phyloP scores from a whole-genome alignment of 2,329 filamentous ascomycete genomes.

The Dactylonectria estremocensis region DNA sequence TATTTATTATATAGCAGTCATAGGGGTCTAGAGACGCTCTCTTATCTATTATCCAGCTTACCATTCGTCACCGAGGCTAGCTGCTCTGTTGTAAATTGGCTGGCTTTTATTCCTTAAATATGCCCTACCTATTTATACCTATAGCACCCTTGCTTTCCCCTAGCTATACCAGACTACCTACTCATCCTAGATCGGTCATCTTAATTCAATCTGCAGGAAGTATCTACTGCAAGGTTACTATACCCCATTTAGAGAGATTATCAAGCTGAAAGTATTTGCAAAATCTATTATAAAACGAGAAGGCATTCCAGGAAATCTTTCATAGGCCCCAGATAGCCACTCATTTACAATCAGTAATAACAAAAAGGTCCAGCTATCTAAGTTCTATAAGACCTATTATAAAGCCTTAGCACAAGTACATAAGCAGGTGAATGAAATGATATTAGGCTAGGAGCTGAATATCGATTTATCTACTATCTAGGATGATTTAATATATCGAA shows the following conservation, averaged over 20 bases:
- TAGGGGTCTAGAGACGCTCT: neutral
- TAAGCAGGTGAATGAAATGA: conserved; percentile 1
- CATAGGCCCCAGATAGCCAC: conserved; percentile 8
- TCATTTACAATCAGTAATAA: neutral
- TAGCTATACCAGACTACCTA: conserved; percentile 8
- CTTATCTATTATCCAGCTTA: neutral
- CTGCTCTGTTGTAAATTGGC: neutral
- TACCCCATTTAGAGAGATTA: conserved; percentile 20
- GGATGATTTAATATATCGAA: conserved; percentile 11
- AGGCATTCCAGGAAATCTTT: conserved; percentile 20
- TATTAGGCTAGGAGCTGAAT: conserved; percentile 5
- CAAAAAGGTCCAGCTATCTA: conserved; percentile 12
- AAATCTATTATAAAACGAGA: conserved; percentile 19
- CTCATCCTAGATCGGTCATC: conserved; percentile 1
- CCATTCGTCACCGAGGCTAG: neutral
- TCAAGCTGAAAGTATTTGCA: too few relatives aligned
- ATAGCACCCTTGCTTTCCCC: conserved; percentile 8
- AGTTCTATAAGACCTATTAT: conserved; percentile 11
- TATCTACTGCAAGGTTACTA: conserved; percentile 16
- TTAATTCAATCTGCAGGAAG: conserved; percentile 7
- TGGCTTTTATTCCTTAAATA: neutral
- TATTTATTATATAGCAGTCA: neutral
- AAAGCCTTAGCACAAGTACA: conserved; percentile 3
- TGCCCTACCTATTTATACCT: conserved; percentile 4
- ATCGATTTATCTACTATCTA: conserved; percentile 7